Percentiles rank a stretch among this genome's conserved stretches.
phyloP scores from a whole-genome alignment of 192 early-diverging fungal genomes.

The Fimicolochytrium jonesii region DNA sequence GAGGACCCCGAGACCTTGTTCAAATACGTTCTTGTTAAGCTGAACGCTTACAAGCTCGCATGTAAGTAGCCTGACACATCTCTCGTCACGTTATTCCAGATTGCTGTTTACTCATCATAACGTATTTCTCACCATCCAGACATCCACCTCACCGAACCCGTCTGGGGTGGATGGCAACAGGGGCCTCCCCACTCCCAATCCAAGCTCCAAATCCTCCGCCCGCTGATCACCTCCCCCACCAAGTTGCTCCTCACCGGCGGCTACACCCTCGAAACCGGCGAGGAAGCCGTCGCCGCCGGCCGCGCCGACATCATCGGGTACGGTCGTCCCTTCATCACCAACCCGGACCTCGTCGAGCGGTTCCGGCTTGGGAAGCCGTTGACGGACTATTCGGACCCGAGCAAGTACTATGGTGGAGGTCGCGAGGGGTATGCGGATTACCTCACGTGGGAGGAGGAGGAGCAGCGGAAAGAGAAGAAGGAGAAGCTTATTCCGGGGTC shows the following conservation, averaged over 20 bases:
- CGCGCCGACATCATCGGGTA: constrained; percentile 38
- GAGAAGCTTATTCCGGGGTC: too few relatives aligned
- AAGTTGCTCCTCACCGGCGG: constrained; percentile 32
- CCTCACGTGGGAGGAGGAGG: constrained; percentile 25
- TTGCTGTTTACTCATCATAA: constrained; percentile 2
- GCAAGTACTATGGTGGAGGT: constrained; percentile 31
- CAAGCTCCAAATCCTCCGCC: constrained; percentile 11
- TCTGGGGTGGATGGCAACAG: constrained; percentile 17
- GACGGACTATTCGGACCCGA: constrained; percentile 25
- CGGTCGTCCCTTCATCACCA: constrained; percentile 43
- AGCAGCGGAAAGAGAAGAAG: constrained; percentile 1
- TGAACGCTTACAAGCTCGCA: constrained; percentile 24
- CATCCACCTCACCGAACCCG: constrained; percentile 35
- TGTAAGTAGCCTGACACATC: constrained; percentile 1
- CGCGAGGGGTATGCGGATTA: constrained; percentile 36
- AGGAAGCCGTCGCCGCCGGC: constrained; percentile 19
- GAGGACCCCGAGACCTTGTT: constrained; percentile 13
- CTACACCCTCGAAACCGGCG: constrained; percentile 27
- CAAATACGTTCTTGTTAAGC: constrained; percentile 22
- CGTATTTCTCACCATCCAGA: too few relatives aligned
- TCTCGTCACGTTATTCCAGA: background rate
- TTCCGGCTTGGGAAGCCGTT: constrained; percentile 22
- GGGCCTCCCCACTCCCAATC: constrained; percentile 20
- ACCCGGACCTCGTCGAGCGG: constrained; percentile 44
- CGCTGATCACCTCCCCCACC: constrained; percentile 4